A percentile compares a stretch with the other conserved stretches of the same genome.
phyloP scores from a whole-genome alignment of 2,329 filamentous ascomycete genomes.

The Graphium sp. region DNA sequence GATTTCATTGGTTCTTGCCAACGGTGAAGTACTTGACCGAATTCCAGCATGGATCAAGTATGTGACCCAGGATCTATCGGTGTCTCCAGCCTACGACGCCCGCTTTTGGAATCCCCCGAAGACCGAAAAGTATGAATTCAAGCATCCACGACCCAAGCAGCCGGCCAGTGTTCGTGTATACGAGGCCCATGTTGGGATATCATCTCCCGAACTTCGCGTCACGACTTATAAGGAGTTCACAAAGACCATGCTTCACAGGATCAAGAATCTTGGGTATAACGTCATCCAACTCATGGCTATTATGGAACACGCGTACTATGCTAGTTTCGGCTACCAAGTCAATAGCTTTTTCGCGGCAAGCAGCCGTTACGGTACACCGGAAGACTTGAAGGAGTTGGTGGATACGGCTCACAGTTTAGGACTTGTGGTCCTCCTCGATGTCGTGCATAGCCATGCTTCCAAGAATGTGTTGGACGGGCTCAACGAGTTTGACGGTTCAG shows the following conservation, averaged over 20 bases:
- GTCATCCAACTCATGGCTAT: conserved; percentile 97
- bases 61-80: conserved; percentile 78
- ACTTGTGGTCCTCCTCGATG: conserved; percentile 78
- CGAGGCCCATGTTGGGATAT: conserved; percentile 97
- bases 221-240: conserved; percentile 98
- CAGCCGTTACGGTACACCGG: conserved; percentile 83
- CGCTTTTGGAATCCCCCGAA: conserved; percentile 91
- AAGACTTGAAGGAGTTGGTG: conserved; percentile 91
- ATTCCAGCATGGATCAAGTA: conserved; percentile 95
- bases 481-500: conserved; percentile 89
- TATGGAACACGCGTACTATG: conserved; percentile 99
- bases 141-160: conserved; percentile 67
- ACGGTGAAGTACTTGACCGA: conserved; percentile 68
- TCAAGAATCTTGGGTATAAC: conserved; percentile 85
- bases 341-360: conserved; percentile 98
- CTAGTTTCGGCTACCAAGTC: conserved; percentile 96
- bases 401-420: conserved; percentile 89
- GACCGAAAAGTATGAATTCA: conserved; percentile 65
- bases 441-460: conserved; percentile 94
- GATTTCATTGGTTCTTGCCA: conserved; percentile 71
- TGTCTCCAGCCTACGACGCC: conserved; percentile 88
- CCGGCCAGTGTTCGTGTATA: conserved; percentile 82
- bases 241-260: conserved; percentile 75
- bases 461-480: conserved; percentile 94
- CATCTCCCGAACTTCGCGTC: conserved; percentile 74